Evolutionary conservation across 768 basidiomycete species (phyloP), one percentile per base, ranked within the genome.

Genomic region (Sistotremastrum niveocremeum): DNA sequence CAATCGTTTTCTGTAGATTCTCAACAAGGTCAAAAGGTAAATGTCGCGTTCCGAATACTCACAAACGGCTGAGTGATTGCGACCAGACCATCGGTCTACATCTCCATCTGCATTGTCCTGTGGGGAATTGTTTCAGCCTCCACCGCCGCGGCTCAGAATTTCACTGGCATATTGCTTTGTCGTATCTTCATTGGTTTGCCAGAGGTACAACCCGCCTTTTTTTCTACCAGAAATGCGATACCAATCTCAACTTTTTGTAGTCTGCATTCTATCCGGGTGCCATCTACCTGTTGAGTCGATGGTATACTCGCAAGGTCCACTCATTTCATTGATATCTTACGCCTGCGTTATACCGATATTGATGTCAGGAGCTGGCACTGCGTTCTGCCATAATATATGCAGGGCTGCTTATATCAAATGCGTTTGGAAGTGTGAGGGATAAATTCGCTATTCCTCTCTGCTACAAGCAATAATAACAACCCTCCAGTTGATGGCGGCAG

Each of bases 381-480:
- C 54, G 65, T 6, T 60, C 57, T 12, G 60, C 67, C 8, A 52
- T 65, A 45, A 54, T 62, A 9, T 63, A 59, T 48, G 63, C 59
- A 46, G 64, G 66, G 28, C 65, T 62, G 46, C 53, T 71, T 7
- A 63, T 70, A 42, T 61, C 60, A 6, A 71, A 72, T 57, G 72
- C 69, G 4, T 69, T 70, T 47, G 68, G 70, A 0, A 61, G 68
- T 4, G 41, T 41, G 9, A 11, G 41, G 9, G n/a, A 10, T 28
- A 9, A 11, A 10, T 41, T 29, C 41, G n/a, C 20, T 20, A 20
- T 10, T 2, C 28, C 9, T 10, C 2, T 29, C n/a, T 41, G n/a
- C 9, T 28, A 11, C 41, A 41, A 29, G 3, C n/a, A 47, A 47
- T 10, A 34, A 47, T 11, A 52, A 48, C 38, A 51, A 46, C 2